Evolutionary conservation across 2,329 filamentous ascomycete genomes (phyloP).

Genomic region (Fusarium sp.): DNA sequence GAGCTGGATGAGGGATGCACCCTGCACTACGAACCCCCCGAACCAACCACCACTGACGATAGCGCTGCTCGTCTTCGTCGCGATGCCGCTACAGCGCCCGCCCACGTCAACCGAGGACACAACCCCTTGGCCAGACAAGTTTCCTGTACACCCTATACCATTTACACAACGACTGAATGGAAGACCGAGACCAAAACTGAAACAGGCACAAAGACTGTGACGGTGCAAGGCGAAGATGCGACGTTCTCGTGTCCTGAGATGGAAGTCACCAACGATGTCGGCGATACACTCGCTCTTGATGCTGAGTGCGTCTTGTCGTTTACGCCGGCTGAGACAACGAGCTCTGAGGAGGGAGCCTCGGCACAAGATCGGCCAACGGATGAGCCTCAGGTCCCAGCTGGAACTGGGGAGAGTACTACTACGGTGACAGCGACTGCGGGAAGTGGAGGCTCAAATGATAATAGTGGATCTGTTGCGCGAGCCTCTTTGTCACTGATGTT

Average conservation of each 20-base stretch:
- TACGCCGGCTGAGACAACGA: not conserved
- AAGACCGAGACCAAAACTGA: not conserved
- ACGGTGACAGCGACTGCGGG: not conserved
- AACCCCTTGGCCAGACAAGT: not conserved
- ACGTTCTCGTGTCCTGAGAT: slow-evolving; percentile 13
- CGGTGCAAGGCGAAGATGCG: not conserved
- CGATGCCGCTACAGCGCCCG: not conserved
- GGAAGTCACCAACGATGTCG: slow-evolving; percentile 8
- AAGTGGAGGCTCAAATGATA: not conserved
- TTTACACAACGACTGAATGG: not conserved
- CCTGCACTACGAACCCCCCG: not conserved
- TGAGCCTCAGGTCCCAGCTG: not conserved
- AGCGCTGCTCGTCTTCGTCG: not conserved
- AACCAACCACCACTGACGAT: not conserved
- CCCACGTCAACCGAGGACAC: accelerated
- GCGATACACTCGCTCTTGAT: not conserved
- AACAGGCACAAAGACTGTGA: not conserved
- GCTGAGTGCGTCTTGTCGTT: slow-evolving; percentile 1
- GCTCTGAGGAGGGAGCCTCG: not conserved
- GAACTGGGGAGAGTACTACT: not conserved
- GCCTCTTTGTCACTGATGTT: not conserved
- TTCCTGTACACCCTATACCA: not conserved
- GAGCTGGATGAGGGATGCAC: slow-evolving; percentile 2
- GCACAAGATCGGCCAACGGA: not conserved
- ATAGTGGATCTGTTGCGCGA: accelerated